phyloP scores from a whole-genome alignment of 2,329 filamentous ascomycete genomes.

The Pseudogymnoascus sp. region DNA sequence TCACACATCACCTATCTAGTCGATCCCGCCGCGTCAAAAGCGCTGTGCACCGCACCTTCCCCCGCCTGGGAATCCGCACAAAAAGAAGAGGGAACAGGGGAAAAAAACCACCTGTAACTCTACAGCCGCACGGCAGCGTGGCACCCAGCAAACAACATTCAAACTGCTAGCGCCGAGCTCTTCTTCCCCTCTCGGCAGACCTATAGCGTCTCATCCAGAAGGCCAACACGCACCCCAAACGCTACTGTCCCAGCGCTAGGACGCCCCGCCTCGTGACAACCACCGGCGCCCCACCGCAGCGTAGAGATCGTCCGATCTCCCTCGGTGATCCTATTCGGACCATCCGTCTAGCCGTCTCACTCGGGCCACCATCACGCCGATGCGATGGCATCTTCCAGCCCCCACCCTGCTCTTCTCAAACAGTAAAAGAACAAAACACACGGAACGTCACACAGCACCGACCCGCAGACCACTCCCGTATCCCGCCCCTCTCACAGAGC shows the following conservation, averaged over 20 bases:
- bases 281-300: neutral
- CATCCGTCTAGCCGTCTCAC: neutral
- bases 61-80: neutral
- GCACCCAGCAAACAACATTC: neutral
- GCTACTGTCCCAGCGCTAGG: neutral
- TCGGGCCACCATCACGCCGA: neutral
- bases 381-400: neutral
- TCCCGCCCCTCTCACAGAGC: neutral
- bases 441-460: neutral
- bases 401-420: neutral
- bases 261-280: conserved; percentile 1
- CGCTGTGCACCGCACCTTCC: neutral
- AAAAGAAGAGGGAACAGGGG: neutral
- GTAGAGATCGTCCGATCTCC: neutral
- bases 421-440: neutral
- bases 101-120: neutral
- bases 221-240: neutral
- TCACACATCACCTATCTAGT: neutral
- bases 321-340: neutral
- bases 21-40: neutral
- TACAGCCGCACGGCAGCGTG: neutral
- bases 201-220: neutral
- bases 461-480: neutral
- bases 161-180: neutral
- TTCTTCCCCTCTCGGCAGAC: neutral